Evolutionary conservation across 2,329 filamentous ascomycete species (phyloP).

Genomic region (Penicillium sp.): DNA sequence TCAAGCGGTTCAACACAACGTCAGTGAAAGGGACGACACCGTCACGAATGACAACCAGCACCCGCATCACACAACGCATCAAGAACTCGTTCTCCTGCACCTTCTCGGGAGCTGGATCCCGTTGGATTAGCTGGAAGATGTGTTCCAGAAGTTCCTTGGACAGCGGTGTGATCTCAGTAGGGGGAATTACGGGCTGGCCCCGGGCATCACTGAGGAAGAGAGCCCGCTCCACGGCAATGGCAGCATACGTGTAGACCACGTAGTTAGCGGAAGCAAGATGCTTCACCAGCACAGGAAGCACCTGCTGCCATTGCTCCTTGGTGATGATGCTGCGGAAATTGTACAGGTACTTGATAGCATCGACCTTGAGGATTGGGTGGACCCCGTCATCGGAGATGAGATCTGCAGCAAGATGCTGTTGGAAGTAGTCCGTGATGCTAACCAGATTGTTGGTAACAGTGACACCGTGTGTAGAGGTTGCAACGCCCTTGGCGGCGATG

Average conservation of each 20-base stretch:
- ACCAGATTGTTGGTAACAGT: constrained; percentile 85
- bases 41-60: constrained; percentile 90
- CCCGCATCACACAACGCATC: constrained; percentile 98
- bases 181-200: constrained; percentile 76
- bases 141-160: constrained; percentile 86
- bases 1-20: constrained; percentile 76
- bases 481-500: constrained; percentile 86
- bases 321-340: constrained; percentile 94
- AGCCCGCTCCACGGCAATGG: constrained; percentile 92
- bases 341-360: constrained; percentile 97
- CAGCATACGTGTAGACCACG: constrained; percentile 95
- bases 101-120: constrained; percentile 81
- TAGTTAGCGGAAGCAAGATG: constrained; percentile 89
- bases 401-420: constrained; percentile 87
- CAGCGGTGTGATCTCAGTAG: constrained; percentile 75
- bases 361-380: constrained; percentile 89
- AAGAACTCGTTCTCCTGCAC: constrained; percentile 98
- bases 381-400: constrained; percentile 69
- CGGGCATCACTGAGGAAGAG: constrained; percentile 78
- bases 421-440: constrained; percentile 92
- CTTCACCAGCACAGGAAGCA: constrained; percentile 85
- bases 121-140: constrained; percentile 87
- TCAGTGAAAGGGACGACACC: constrained; percentile 74
- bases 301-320: constrained; percentile 86
- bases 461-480: constrained; percentile 86